These are phyloP conservation scores for Mortierella sp. DNA, from an alignment of 371 early-diverging fungal species.

Conservation along the genomic window DNA sequence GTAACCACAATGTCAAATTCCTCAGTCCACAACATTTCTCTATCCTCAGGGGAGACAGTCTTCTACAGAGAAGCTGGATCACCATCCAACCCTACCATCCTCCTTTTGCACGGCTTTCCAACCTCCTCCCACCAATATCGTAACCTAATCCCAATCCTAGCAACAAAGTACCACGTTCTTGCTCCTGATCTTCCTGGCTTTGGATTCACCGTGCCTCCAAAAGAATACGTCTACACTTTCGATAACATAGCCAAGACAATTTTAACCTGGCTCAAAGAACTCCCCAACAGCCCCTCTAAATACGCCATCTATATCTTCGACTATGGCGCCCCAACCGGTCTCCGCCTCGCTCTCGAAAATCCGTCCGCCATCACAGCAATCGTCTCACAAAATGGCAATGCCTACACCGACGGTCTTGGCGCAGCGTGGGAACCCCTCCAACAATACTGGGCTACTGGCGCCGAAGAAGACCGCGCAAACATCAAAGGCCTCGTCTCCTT, in stretches of 20 bases:
- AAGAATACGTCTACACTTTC: constrained; percentile 18
- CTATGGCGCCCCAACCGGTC: constrained; percentile 23
- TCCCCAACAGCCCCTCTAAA: too few species aligned
- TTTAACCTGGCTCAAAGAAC: not conserved
- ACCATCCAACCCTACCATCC: not conserved
- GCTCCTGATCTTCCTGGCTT: constrained; percentile 25
- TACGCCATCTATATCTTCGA: constrained; percentile 20
- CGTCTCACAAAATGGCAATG: not conserved
- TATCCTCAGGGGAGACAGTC: too few species aligned
- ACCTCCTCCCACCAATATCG: constrained; percentile 24
- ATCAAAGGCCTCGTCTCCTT: not conserved
- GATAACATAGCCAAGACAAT: constrained; percentile 20
- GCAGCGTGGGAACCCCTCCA: constrained; percentile 15
- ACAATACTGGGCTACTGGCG: constrained; percentile 11
- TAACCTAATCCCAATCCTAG: constrained; percentile 23
- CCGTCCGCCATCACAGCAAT: not conserved
- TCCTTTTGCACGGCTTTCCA: constrained; percentile 25
- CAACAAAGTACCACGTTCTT: constrained; percentile 13
- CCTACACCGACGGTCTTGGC: constrained; percentile 17
- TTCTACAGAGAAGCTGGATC: too few species aligned
- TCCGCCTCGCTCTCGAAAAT: constrained; percentile 7
- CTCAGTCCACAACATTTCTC: too few species aligned
- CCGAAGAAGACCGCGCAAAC: constrained; percentile 14
- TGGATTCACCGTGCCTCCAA: constrained; percentile 17
- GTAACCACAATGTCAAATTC: too few species aligned